Conservation (phyloP, 1,284 basidiomycete genomes). For the Pseudozyma thailandica region DNA sequence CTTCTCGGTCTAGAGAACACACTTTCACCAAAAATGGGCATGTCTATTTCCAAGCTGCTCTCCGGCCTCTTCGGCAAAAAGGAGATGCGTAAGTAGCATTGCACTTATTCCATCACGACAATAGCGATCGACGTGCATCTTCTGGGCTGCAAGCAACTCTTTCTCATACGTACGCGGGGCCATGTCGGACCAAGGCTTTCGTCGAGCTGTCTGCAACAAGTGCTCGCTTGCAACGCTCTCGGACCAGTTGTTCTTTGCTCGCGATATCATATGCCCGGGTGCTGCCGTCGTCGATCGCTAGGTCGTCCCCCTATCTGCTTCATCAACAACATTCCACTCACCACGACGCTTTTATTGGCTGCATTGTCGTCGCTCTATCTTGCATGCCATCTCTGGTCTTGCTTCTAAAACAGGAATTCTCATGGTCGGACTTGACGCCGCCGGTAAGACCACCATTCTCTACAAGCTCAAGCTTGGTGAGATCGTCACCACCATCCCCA, state of each 20-base stretch:
- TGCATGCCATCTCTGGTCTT: neutral
- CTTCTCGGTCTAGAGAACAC: conserved; percentile 46
- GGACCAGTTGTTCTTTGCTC: neutral
- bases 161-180: no score
- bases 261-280: neutral
- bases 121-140: conserved; percentile 4
- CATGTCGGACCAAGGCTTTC: no score
- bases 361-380: neutral
- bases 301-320: neutral
- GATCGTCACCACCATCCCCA: conserved; percentile 99
- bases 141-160: neutral
- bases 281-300: conserved; percentile 3
- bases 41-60: conserved; percentile 67
- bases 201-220: no score
- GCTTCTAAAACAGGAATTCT: conserved; percentile 66
- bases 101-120: neutral
- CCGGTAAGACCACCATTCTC: conserved; percentile 83
- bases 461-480: conserved; percentile 99
- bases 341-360: neutral
- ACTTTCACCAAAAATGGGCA: conserved; percentile 59
- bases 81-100: conserved; percentile 64
- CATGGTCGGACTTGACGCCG: conserved; percentile 93
- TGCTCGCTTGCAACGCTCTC: neutral
- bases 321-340: conserved; percentile 1
- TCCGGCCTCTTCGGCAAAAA: conserved; percentile 68